Evolutionary conservation across 495 filamentous ascomycete genomes (phyloP), one percentile per base, ranked within the genome.

Genomic region (Hyaloscypha hepaticicola): DNA sequence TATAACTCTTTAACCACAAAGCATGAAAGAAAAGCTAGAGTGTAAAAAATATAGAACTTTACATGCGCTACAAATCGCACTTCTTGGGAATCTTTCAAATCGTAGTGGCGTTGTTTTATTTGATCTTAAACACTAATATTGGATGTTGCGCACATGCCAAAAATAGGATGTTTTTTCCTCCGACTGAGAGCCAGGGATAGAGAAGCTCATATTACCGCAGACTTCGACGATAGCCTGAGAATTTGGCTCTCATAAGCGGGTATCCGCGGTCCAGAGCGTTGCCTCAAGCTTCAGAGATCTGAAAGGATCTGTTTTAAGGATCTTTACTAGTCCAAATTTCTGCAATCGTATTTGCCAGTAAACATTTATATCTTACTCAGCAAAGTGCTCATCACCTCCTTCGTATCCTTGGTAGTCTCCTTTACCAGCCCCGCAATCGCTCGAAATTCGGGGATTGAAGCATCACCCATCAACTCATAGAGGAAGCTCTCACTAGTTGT

Each of bases 381-480:
- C 69, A 95, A 78, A 26, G 79, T 85, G 71, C 80, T 77, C 69
- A 96, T 69, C 34, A 82, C 81, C 21, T 78, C 77, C 78, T 83
- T 89, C 0, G 91, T 96, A 59, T 79, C 82, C 65, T 80, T 77
- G 65, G 82, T 84, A 19, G 80, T 87, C 73, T 90, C 90, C 86
- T 92, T 97, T 3, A 99, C 89, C 66, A 97, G 66, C 66, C 78
- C 80, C 66, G 87, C 88, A 55, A 97, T 81, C 34, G 74, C 78
- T 76, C 81, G 85, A 72, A 98, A 96, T 85, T 91, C 86, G 7
- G 79, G 74, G 70, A 90, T 88, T 5, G 72, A 80, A 21, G 95
- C 90, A 82, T 97, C 93, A 22, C 92, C 91, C 87, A 99, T 85
- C 72, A 87, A 89, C 81, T 98, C 94, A 79, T 95, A 99, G 66